A percentile compares a stretch with the other conserved stretches of the same genome.
Conservation (phyloP, 2,329 filamentous ascomycete genomes). For the Nemania sp. region DNA sequence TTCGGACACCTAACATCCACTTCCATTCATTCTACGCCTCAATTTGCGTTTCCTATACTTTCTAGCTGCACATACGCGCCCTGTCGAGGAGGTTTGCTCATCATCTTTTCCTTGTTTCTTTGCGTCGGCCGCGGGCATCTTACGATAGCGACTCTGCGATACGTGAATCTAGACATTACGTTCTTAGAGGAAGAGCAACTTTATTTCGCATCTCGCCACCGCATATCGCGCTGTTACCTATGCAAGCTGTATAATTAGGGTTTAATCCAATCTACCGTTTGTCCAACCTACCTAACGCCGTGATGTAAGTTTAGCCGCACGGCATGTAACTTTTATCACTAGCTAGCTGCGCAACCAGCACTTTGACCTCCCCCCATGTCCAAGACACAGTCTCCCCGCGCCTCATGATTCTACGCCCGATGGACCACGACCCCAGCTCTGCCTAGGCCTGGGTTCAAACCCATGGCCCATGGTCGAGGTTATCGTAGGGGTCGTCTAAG, state of each 20-base stretch:
- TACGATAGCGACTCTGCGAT: too few species aligned
- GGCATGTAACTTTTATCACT: neutral
- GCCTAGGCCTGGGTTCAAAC: too few species aligned
- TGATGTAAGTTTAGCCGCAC: slow-evolving; percentile 30
- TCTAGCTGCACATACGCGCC: neutral
- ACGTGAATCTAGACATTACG: too few species aligned
- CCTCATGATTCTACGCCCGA: too few species aligned
- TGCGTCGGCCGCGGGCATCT: neutral
- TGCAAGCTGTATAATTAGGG: slow-evolving; percentile 15
- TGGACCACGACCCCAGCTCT: too few species aligned
- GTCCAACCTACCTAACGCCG: slow-evolving; percentile 5
- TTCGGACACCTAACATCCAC: neutral
- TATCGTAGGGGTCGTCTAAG: neutral
- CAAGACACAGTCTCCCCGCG: too few species aligned
- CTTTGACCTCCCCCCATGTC: too few species aligned
- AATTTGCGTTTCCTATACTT: slow-evolving; percentile 2
- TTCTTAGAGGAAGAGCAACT: neutral
- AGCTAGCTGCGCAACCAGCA: too few species aligned
- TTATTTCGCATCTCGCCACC: neutral
- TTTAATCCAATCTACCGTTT: neutral
- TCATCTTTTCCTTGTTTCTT: neutral
- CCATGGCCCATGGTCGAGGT: neutral
- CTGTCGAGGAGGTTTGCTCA: too few species aligned
- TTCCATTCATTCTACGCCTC: slow-evolving; percentile 4
- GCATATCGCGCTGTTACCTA: slow-evolving; percentile 2